Evolutionary conservation across 805 yeast species (phyloP).

Genomic region (Candida methanosorbosa): DNA sequence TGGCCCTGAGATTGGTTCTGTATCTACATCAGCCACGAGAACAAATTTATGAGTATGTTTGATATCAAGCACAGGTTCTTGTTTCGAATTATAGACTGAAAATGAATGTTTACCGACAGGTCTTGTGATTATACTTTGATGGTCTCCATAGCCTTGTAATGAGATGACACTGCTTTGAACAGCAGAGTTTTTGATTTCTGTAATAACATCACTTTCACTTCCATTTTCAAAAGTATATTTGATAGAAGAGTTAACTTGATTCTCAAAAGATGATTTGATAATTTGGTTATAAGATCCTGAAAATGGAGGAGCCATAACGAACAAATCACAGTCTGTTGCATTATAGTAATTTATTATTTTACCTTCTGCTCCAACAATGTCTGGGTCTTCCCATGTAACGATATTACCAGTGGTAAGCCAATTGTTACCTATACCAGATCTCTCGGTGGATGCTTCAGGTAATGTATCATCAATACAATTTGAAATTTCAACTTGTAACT

Average conservation of each 20-base stretch:
- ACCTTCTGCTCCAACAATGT: slow-evolving; percentile 32
- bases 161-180: slow-evolving; percentile 29
- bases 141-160: slow-evolving; percentile 30
- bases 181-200: slow-evolving; percentile 22
- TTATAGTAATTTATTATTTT: slow-evolving; percentile 21
- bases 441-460: slow-evolving; percentile 10
- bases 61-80: slow-evolving; percentile 17
- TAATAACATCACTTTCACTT: slow-evolving; percentile 19
- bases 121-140: slow-evolving; percentile 22
- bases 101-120: slow-evolving; percentile 18
- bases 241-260: slow-evolving; percentile 26
- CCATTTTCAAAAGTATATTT: slow-evolving; percentile 31
- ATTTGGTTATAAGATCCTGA: slow-evolving; percentile 29
- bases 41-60: slow-evolving; percentile 16
- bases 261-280: slow-evolving; percentile 26
- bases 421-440: slow-evolving; percentile 36
- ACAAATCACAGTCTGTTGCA: slow-evolving; percentile 19
- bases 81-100: not conserved
- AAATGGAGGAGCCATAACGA: slow-evolving; percentile 31
- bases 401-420: slow-evolving; percentile 57
- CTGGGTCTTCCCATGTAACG: slow-evolving; percentile 41
- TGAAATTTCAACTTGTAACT: slow-evolving; percentile 39
- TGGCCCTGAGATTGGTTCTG: not conserved
- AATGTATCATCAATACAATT: slow-evolving; percentile 39
- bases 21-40: slow-evolving; percentile 11